A percentile compares a stretch with the other conserved stretches of the same genome.
phyloP scores from a whole-genome alignment of 148 eudicot genomes.

The Vaccinium myrtillus region DNA sequence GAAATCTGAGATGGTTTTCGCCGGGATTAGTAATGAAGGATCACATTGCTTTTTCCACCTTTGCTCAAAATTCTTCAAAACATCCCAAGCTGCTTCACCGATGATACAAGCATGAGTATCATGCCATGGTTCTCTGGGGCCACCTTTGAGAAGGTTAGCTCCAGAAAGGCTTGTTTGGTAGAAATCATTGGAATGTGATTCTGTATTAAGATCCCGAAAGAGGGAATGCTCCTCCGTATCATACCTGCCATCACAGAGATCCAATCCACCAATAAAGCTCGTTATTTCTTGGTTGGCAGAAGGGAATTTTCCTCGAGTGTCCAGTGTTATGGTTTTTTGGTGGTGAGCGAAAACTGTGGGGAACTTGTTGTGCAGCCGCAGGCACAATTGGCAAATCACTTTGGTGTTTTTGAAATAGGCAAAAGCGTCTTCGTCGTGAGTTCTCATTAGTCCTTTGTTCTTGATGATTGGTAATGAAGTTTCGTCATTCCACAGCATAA shows the following conservation, averaged over 20 bases:
- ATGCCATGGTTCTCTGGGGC: slow-evolving; percentile 92
- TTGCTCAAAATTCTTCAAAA: slow-evolving; percentile 76
- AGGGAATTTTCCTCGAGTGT: slow-evolving; percentile 34
- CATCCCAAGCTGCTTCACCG: slow-evolving; percentile 78
- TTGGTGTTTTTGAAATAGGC: slow-evolving; percentile 68
- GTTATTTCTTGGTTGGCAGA: slow-evolving; percentile 60
- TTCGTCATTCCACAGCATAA: slow-evolving; percentile 82
- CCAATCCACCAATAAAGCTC: slow-evolving; percentile 87
- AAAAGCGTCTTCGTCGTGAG: slow-evolving; percentile 66
- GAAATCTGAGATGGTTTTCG: slow-evolving; percentile 41
- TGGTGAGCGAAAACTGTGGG: slow-evolving; percentile 75
- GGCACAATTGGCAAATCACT: slow-evolving; percentile 70
- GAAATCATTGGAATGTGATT: slow-evolving; percentile 53
- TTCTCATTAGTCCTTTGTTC: slow-evolving; percentile 82
- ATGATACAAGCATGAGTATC: slow-evolving; percentile 74
- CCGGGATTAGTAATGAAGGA: slow-evolving; percentile 52
- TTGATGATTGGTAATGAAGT: slow-evolving; percentile 77
- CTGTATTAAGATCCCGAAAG: slow-evolving; percentile 59
- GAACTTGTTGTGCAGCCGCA: slow-evolving; percentile 58
- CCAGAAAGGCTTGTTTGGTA: slow-evolving; percentile 70
- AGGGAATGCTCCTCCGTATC: slow-evolving; percentile 77
- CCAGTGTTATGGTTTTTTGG: slow-evolving; percentile 72
- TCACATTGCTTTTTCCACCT: slow-evolving; percentile 85
- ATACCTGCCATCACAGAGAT: slow-evolving; percentile 83
- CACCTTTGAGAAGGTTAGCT: slow-evolving; percentile 68